Evolutionary conservation across 2,329 filamentous ascomycete species (phyloP).

Genomic region (Venturia effusa): DNA sequence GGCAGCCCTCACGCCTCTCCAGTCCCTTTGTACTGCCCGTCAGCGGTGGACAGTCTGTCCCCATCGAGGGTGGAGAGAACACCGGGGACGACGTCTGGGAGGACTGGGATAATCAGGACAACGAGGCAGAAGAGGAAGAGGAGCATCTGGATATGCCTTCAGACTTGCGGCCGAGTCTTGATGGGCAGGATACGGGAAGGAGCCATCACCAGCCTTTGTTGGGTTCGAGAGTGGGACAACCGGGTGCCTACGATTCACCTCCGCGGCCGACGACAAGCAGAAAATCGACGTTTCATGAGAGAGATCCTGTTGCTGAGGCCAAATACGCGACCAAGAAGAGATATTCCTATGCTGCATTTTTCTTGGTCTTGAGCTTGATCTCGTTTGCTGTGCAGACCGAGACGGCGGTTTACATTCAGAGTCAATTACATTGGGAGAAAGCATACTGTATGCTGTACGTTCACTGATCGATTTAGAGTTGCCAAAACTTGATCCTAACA

Average conservation of each 20-base stretch:
- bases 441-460: slow-evolving; percentile 93
- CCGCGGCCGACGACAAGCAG: slow-evolving; percentile 32
- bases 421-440: slow-evolving; percentile 88
- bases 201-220: slow-evolving; percentile 44
- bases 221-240: slow-evolving; percentile 27
- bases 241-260: slow-evolving; percentile 28
- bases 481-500: background rate
- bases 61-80: background rate
- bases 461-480: background rate
- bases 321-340: slow-evolving; percentile 61
- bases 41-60: background rate
- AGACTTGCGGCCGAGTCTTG: slow-evolving; percentile 31
- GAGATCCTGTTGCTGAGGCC: slow-evolving; percentile 57
- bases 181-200: slow-evolving; percentile 26
- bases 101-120: background rate
- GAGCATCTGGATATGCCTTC: slow-evolving; percentile 31
- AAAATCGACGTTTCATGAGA: slow-evolving; percentile 63
- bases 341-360: slow-evolving; percentile 79
- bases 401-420: slow-evolving; percentile 88
- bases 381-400: slow-evolving; percentile 93
- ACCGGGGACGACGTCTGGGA: background rate
- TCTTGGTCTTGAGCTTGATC: slow-evolving; percentile 70
- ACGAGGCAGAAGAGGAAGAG: slow-evolving; percentile 3
- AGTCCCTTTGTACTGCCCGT: background rate
- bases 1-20: background rate